Evolutionary conservation across 2,329 filamentous ascomycete genomes (phyloP).

Genomic region (Calonectria hongkongensis): DNA sequence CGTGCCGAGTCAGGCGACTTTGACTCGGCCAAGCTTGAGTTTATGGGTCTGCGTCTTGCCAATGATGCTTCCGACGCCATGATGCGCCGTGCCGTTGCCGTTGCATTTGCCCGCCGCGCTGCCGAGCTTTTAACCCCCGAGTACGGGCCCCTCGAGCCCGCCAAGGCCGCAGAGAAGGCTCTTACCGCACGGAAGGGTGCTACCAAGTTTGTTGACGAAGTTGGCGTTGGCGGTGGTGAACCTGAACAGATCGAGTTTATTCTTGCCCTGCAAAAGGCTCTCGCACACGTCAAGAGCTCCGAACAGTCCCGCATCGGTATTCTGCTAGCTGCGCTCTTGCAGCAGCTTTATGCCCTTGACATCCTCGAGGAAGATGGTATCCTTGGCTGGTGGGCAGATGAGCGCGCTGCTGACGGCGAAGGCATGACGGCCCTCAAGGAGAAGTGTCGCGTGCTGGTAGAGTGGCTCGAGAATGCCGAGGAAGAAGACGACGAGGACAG

Average conservation of each 20-base stretch:
- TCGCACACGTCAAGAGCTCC: slow-evolving; percentile 78
- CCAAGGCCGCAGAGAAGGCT: slow-evolving; percentile 78
- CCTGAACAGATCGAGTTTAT: slow-evolving; percentile 91
- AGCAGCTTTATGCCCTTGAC: slow-evolving; percentile 90
- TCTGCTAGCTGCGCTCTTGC: slow-evolving; percentile 85
- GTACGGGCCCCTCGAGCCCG: slow-evolving; percentile 72
- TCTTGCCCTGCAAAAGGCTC: slow-evolving; percentile 86
- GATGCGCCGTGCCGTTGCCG: slow-evolving; percentile 89
- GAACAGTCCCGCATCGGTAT: slow-evolving; percentile 70
- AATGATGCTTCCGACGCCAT: slow-evolving; percentile 93
- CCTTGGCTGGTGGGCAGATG: slow-evolving; percentile 90
- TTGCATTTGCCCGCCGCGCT: slow-evolving; percentile 89
- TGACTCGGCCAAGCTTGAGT: slow-evolving; percentile 88
- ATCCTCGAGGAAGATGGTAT: slow-evolving; percentile 93
- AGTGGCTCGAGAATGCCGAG: slow-evolving; percentile 87
- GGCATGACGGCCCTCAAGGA: slow-evolving; percentile 82
- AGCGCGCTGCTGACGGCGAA: slow-evolving; percentile 78
- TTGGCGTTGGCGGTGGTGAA: slow-evolving; percentile 78
- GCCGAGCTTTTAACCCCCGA: slow-evolving; percentile 77
- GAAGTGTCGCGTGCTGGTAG: slow-evolving; percentile 86
- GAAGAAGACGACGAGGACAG: slow-evolving; percentile 80
- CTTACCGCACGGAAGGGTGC: slow-evolving; percentile 74
- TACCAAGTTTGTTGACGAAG: slow-evolving; percentile 73
- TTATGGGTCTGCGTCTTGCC: slow-evolving; percentile 93
- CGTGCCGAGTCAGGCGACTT: slow-evolving; percentile 86